Evolutionary conservation across 345 rosid genomes (phyloP).

Genomic region (Ailanthus altissimus): DNA sequence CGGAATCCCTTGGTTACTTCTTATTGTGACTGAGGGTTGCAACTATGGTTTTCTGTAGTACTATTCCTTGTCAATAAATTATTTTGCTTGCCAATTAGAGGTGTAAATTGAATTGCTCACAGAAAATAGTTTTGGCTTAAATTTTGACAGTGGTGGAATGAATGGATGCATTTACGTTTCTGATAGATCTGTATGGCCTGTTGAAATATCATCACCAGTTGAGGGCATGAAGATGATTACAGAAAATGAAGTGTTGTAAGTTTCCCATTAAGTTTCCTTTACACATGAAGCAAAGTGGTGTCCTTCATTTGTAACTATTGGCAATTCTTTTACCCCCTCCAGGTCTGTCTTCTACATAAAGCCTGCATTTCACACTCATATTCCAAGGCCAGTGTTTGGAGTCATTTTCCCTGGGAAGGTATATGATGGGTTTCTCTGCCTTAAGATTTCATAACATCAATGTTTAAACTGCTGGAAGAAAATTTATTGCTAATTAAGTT

Average conservation of each 20-base stretch:
- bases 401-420: slow-evolving; percentile 28
- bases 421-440: not conserved
- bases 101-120: not conserved
- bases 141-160: slow-evolving; percentile 34
- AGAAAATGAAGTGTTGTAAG: slow-evolving; percentile 28
- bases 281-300: too few species aligned
- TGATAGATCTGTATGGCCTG: slow-evolving; percentile 15
- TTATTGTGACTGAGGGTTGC: not conserved
- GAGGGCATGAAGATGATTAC: slow-evolving; percentile 20
- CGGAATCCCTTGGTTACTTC: not conserved
- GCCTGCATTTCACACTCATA: slow-evolving; percentile 29
- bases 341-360: slow-evolving; percentile 27
- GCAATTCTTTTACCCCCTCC: not conserved
- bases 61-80: not conserved
- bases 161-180: slow-evolving; percentile 25
- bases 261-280: slow-evolving; percentile 1
- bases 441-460: not conserved
- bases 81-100: not conserved
- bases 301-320: not conserved
- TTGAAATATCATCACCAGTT: slow-evolving; percentile 24
- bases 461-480: not conserved
- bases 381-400: slow-evolving; percentile 21
- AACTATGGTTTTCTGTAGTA: not conserved
- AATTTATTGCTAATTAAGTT: not conserved
- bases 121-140: not conserved